A percentile compares a stretch with the other conserved stretches of the same genome.
phyloP scores from a whole-genome alignment of 2,329 filamentous ascomycete species.

The Phaeosphaeria sp. region DNA sequence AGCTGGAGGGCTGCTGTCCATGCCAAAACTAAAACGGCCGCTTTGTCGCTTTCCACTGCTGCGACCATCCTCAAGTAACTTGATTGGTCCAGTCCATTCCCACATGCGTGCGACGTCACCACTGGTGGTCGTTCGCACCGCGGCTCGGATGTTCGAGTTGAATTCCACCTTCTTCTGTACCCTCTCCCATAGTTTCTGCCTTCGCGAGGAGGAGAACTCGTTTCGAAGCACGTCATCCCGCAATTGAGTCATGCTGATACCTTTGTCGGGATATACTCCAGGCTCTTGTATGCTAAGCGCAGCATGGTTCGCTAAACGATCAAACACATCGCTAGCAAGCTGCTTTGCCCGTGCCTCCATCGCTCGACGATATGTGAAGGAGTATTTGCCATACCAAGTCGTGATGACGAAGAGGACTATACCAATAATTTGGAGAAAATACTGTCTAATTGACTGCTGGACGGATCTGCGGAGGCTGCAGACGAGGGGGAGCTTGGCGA shows the following conservation, averaged over 20 bases:
- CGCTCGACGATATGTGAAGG: conserved; percentile 68
- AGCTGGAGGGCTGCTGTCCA: conserved; percentile 38
- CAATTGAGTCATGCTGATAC: conserved; percentile 86
- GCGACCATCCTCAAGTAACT: conserved; percentile 53
- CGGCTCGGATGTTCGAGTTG: conserved; percentile 89
- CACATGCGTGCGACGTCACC: conserved; percentile 67
- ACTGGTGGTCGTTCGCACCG: conserved; percentile 67
- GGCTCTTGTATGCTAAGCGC: conserved; percentile 73
- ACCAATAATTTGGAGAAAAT: conserved; percentile 80
- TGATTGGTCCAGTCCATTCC: conserved; percentile 71
- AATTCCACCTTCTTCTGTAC: conserved; percentile 87
- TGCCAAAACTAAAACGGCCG: conserved; percentile 41
- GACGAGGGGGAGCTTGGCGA: conserved; percentile 87
- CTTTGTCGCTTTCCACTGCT: conserved; percentile 40
- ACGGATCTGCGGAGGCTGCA: conserved; percentile 81
- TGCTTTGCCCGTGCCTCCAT: conserved; percentile 78
- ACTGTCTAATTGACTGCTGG: conserved; percentile 80
- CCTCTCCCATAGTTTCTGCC: conserved; percentile 83
- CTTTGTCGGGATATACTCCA: conserved; percentile 72
- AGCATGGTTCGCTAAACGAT: conserved; percentile 83
- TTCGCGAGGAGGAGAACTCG: conserved; percentile 76
- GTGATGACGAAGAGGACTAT: conserved; percentile 59
- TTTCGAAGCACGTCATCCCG: conserved; percentile 88
- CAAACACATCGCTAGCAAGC: conserved; percentile 83
- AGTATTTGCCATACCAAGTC: conserved; percentile 68